Percentiles rank a stretch among this genome's conserved stretches.
These are phyloP conservation scores for Penicillium flavigenum DNA, from an alignment of 495 filamentous ascomycete species.

Conservation along the genomic window DNA sequence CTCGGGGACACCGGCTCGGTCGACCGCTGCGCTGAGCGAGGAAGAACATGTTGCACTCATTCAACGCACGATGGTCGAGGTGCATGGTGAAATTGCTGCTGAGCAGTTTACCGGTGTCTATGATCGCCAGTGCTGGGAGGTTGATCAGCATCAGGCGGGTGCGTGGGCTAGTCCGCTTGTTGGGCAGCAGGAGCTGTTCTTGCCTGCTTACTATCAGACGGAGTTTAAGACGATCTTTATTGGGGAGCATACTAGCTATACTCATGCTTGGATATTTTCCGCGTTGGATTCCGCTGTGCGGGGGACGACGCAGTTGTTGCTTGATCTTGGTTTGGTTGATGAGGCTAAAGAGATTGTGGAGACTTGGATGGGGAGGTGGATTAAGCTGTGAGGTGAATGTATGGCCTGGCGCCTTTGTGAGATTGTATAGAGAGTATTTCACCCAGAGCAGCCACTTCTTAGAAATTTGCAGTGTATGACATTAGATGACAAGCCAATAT, in stretches of 20 bases:
- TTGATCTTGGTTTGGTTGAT: constrained; percentile 67
- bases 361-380: constrained; percentile 71
- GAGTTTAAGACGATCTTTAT: constrained; percentile 66
- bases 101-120: constrained; percentile 60
- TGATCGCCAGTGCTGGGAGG: constrained; percentile 59
- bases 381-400: constrained; percentile 28
- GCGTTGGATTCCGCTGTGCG: constrained; percentile 66
- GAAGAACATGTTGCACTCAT: constrained; percentile 56
- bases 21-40: constrained; percentile 44
- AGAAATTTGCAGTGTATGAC: background rate
- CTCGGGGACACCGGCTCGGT: constrained; percentile 43
- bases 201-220: constrained; percentile 69
- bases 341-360: constrained; percentile 64
- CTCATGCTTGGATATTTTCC: constrained; percentile 72
- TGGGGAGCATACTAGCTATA: constrained; percentile 70
- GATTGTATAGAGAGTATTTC: background rate
- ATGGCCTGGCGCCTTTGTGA: background rate
- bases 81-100: constrained; percentile 56
- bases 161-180: constrained; percentile 56
- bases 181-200: constrained; percentile 63
- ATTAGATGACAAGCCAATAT: background rate
- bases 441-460: background rate
- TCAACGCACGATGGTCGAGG: constrained; percentile 58
- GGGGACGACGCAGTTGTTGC: constrained; percentile 61
- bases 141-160: constrained; percentile 52